Evolutionary conservation across 352 stramenopile genomes (phyloP), one percentile per base, ranked within the genome.

Genomic region (Globisporangium acanthophoron): DNA sequence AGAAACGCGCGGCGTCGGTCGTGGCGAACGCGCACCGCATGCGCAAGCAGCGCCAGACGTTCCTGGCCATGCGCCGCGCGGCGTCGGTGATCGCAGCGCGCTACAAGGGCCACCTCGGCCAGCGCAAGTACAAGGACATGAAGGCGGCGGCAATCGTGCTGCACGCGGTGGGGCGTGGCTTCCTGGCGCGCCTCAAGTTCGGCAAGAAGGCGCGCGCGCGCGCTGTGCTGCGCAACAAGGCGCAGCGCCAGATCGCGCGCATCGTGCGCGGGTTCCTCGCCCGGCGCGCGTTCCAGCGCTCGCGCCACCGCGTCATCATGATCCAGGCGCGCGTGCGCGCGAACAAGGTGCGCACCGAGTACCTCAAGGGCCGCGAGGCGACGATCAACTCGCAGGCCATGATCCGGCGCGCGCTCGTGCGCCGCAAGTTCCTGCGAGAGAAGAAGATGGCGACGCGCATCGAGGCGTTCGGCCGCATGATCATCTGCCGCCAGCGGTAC

Each of bases 401-500:
- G 86, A 93, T 96, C 62, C 84, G 86, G 15, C 74, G 84, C 31
- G 79, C 78, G 5, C 69, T 96, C 8, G 76, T 91, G 49, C 84
- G 84, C 13, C 78, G 84, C 21, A 88, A 86, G 54, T 92, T 93
- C 35, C 45, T 92, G 21, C 79, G 67, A 12, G 86, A 96, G 58
- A 90, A 88, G 61, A 92, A 92, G 50, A 96, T 96, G 86, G 86
- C 86, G 6, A 92, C 84, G 8, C 84, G 86, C 27, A 88, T 95
- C 37, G 80, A 85, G 43, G 83, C 84, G 12, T 92, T 95, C 60
- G 80, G 82, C 0, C 78, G 84, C 41, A 94, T 95, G 86, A 52
- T 94, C 16, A 82, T 92, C 24, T 90, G 70, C 41, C 81, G 80
- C 20, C 73, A 86, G 52, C 73, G 74, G 6, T 95, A 88, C 69